A percentile compares a stretch with the other conserved stretches of the same genome.
Conservation (phyloP, 2,329 filamentous ascomycete species). For the Apiospora koreana region DNA sequence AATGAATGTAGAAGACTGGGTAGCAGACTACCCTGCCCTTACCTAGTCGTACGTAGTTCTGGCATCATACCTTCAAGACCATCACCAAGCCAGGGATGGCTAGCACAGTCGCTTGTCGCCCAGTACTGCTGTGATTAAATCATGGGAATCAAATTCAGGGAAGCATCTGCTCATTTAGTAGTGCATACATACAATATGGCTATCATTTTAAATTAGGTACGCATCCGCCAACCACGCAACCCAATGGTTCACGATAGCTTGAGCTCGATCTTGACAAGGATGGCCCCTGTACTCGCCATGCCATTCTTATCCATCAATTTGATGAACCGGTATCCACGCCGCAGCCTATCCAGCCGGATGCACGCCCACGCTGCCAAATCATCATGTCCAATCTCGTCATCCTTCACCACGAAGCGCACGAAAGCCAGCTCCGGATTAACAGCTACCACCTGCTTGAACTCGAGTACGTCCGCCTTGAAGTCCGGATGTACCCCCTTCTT, state of each 20-base stretch:
- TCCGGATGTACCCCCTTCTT: slow-evolving; percentile 62
- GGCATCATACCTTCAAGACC: background rate
- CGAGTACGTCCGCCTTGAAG: slow-evolving; percentile 58
- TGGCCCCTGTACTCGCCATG: slow-evolving; percentile 61
- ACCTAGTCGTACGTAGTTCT: background rate
- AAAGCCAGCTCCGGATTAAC: slow-evolving; percentile 72
- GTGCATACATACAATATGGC: background rate
- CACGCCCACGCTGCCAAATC: slow-evolving; percentile 86
- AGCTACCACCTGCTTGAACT: slow-evolving; percentile 55
- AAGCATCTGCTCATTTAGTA: no score
- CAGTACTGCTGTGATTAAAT: no score
- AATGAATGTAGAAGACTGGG: no score
- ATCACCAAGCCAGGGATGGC: no score
- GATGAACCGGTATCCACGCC: slow-evolving; percentile 75
- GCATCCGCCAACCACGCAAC: no score
- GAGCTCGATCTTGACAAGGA: slow-evolving; percentile 75
- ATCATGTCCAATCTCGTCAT: slow-evolving; percentile 80
- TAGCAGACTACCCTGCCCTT: background rate
- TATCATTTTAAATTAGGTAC: background rate
- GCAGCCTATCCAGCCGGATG: slow-evolving; percentile 78
- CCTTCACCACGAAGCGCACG: slow-evolving; percentile 81
- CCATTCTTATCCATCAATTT: slow-evolving; percentile 73
- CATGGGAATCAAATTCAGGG: no score
- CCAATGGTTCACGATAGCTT: background rate
- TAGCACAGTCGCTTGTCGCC: no score